Base-by-base conservation (phyloP, 2,329 filamentous ascomycete species). In the Dothistroma pini region DNA sequence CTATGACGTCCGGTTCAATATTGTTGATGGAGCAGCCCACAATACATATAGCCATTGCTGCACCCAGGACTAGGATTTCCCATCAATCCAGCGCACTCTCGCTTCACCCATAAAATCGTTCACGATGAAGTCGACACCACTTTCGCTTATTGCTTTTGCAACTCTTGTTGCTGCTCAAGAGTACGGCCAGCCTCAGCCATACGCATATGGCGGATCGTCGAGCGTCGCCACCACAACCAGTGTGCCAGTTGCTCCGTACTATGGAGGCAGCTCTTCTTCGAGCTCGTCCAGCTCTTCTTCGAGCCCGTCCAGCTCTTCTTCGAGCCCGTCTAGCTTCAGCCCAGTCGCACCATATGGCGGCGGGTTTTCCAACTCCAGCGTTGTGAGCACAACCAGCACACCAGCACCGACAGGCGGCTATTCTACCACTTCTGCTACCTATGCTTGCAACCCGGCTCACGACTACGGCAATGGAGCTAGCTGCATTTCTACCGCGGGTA, bases 371-470 rank as follows among this genome's bases (percentile, higher is more conserved):
- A 21, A 11, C 16, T 34, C 54, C 7, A 44, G 54, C 31, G 14
- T 29, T 29, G 25, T 6, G 25, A 29, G 25, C 25, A 29, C 11
- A 57, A 29, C 44, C 66, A 65, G 52, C 47, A 65, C 34, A 64
- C 62, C 3, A 60, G 61, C 44, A 60, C 60, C 34, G 66, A 64
- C 16, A 49, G 47, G 55, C 38, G 31, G 22, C 14, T 57, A 44
- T 48, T 11, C 57, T 32, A 19, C 34, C 2, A 38, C 32, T 16
- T 16, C 32, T 21, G 53, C 57, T 22, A 58, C 49, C n/a, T 69
- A 62, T 41, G 63, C 59, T 14, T 68, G 66, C 56, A 68, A 67
- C 55, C 67, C 67, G 32, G 68, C 64, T 32, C 68, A 66, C 54
- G 29, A 51, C 56, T 63, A 70, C 55, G 63, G 62, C 5, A 60